Percentiles rank a stretch among this genome's conserved stretches.
phyloP scores from a whole-genome alignment of 495 filamentous ascomycete species.

The Niebla homalea region DNA sequence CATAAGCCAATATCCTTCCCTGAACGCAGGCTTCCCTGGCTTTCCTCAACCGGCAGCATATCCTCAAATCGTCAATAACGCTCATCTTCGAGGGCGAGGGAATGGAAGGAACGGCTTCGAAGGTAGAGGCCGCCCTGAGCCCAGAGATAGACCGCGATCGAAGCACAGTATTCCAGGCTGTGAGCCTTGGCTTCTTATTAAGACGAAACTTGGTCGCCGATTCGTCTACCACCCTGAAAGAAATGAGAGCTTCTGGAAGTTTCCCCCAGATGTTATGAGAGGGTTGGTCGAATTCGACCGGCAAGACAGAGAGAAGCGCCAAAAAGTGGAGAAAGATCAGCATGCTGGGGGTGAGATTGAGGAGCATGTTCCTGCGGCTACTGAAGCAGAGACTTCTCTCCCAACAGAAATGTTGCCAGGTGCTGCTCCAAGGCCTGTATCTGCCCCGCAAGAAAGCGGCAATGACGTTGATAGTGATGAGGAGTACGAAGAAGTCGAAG shows the following conservation, averaged over 20 bases:
- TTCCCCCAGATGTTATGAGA: slow-evolving; percentile 70
- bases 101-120: too few relatives aligned
- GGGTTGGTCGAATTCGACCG: slow-evolving; percentile 62
- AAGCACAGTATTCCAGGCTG: slow-evolving; percentile 67
- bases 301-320: slow-evolving; percentile 34
- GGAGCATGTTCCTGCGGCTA: slow-evolving; percentile 24
- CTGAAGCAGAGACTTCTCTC: slow-evolving; percentile 4
- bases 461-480: slow-evolving; percentile 28
- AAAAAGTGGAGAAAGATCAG: slow-evolving; percentile 27
- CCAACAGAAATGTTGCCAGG: background rate
- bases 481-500: slow-evolving; percentile 84
- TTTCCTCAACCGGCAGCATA: too few relatives aligned
- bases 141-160: slow-evolving; percentile 61
- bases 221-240: slow-evolving; percentile 79
- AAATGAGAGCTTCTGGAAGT: slow-evolving; percentile 84
- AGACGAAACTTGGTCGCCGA: slow-evolving; percentile 72
- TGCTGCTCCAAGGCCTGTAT: slow-evolving; percentile 5
- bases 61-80: too few relatives aligned
- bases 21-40: too few relatives aligned
- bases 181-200: slow-evolving; percentile 84
- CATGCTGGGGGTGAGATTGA: slow-evolving; percentile 13
- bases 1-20: too few relatives aligned
- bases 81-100: too few relatives aligned
- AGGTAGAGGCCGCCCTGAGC: too few relatives aligned
- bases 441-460: slow-evolving; percentile 1